Conservation (phyloP, 805 yeast species). For the Candida ficus region DNA sequence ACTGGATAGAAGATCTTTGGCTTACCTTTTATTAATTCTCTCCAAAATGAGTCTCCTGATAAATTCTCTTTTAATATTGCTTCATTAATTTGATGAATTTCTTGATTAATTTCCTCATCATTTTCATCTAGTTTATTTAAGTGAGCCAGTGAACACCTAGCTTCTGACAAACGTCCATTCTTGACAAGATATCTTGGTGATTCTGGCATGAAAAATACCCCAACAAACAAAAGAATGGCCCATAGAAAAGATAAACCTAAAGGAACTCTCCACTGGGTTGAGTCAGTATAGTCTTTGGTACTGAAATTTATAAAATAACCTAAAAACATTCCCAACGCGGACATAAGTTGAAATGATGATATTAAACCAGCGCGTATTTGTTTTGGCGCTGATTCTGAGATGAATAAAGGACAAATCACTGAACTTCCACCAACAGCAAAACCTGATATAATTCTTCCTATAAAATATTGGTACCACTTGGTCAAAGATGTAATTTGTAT, state of each 20-base stretch:
- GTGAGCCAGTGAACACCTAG: constrained; percentile 51
- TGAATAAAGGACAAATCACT: constrained; percentile 70
- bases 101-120: constrained; percentile 49
- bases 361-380: constrained; percentile 68
- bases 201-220: constrained; percentile 57
- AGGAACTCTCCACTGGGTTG: constrained; percentile 75
- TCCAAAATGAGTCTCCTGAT: constrained; percentile 66
- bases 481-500: constrained; percentile 52
- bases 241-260: constrained; percentile 51
- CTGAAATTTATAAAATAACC: constrained; percentile 75
- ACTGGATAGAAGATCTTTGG: constrained; percentile 50
- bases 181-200: constrained; percentile 65
- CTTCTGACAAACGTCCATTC: constrained; percentile 52
- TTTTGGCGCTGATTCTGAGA: constrained; percentile 67
- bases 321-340: constrained; percentile 67
- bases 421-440: constrained; percentile 74
- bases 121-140: constrained; percentile 57
- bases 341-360: constrained; percentile 63
- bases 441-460: constrained; percentile 70
- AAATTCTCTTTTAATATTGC: constrained; percentile 55
- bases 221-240: constrained; percentile 34
- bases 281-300: constrained; percentile 52
- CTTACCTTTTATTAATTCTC: constrained; percentile 59
- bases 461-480: constrained; percentile 66
- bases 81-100: constrained; percentile 51